phyloP scores from a whole-genome alignment of 176 grass and related monocot genomes.

The Poa annua region DNA sequence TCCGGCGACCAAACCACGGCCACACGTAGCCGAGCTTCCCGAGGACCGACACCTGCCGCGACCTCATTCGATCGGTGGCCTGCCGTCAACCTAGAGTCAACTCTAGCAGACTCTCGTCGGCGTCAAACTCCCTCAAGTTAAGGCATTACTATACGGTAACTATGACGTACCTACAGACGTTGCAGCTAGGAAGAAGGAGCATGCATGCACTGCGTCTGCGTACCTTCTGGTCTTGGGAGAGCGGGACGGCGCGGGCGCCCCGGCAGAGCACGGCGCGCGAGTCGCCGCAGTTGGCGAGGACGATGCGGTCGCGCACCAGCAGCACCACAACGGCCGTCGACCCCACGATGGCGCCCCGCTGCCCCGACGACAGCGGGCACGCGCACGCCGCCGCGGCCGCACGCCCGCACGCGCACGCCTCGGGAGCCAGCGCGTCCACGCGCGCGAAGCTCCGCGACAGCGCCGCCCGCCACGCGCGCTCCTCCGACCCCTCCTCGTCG shows the following conservation, averaged over 20 bases:
- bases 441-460: constrained; percentile 52
- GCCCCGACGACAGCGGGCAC: constrained; percentile 53
- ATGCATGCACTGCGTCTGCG: too few species aligned
- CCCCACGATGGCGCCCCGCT: constrained; percentile 57
- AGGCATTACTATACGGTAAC: too few species aligned
- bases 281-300: constrained; percentile 92
- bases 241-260: constrained; percentile 43
- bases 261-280: constrained; percentile 83
- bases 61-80: not conserved
- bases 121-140: too few species aligned
- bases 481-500: constrained; percentile 14
- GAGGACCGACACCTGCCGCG: constrained; percentile 31
- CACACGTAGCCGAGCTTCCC: constrained; percentile 11
- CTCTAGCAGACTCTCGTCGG: not conserved
- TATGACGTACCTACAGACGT: too few species aligned
- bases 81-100: constrained; percentile 8
- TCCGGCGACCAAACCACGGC: constrained; percentile 23
- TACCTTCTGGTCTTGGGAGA: constrained; percentile 95
- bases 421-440: constrained; percentile 64
- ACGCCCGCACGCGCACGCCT: constrained; percentile 73
- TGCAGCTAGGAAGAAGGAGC: not conserved
- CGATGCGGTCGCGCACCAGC: constrained; percentile 46
- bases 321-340: constrained; percentile 86
- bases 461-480: constrained; percentile 51
- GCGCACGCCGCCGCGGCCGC: constrained; percentile 47